A percentile compares a stretch with the other conserved stretches of the same genome.
These are phyloP conservation scores for Fusarium anthophilum DNA, from an alignment of 2,329 filamentous ascomycete genomes.

Conservation along the genomic window DNA sequence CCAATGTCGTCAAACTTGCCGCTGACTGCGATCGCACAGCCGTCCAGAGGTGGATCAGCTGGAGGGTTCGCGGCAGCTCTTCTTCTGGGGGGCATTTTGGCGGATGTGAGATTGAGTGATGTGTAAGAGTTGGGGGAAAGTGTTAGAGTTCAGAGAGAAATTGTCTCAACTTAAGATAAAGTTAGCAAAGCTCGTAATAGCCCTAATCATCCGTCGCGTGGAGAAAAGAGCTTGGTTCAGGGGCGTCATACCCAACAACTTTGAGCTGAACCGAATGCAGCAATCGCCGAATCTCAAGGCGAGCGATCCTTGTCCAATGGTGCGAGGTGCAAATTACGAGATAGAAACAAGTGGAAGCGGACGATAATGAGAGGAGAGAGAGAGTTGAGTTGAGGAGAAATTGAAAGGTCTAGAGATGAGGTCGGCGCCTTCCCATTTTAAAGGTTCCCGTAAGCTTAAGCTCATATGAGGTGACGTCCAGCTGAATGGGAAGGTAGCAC, in stretches of 20 bases:
- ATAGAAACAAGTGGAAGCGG: background rate
- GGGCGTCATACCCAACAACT: slow-evolving; percentile 34
- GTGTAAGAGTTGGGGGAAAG: background rate
- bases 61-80: slow-evolving; percentile 34
- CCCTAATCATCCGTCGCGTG: background rate
- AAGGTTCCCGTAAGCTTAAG: slow-evolving; percentile 5
- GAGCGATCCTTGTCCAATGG: slow-evolving; percentile 28
- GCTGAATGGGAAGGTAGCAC: slow-evolving; percentile 26
- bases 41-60: slow-evolving; percentile 53
- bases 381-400: background rate
- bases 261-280: slow-evolving; percentile 29
- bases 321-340: background rate
- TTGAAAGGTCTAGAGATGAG: background rate
- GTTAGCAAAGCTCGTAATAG: slow-evolving; percentile 19
- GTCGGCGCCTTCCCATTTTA: slow-evolving; percentile 30
- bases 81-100: slow-evolving; percentile 38
- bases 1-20: slow-evolving; percentile 66
- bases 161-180: slow-evolving; percentile 8
- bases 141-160: background rate
- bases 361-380: background rate
- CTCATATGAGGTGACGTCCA: slow-evolving; percentile 18
- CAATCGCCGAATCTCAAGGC: slow-evolving; percentile 37
- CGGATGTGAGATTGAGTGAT: background rate
- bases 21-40: slow-evolving; percentile 64
- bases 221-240: slow-evolving; percentile 24